phyloP scores from a whole-genome alignment of 768 basidiomycete species.

The Favolaschia claudopus region DNA sequence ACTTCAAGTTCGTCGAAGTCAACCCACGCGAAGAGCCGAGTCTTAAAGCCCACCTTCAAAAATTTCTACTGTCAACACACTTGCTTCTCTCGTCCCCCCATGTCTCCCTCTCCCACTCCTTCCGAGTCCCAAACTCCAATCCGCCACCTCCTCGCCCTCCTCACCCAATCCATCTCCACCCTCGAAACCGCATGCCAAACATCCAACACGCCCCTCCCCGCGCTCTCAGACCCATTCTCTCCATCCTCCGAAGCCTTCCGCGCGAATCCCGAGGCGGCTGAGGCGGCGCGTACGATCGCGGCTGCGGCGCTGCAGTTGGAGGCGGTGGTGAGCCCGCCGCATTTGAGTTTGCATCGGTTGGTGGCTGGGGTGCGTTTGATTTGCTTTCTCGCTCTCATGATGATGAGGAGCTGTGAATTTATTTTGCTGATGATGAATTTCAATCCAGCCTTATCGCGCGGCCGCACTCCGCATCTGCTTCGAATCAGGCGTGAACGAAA shows the following conservation, averaged over 20 bases:
- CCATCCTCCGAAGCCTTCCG: slow-evolving; percentile 38
- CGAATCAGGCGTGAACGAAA: slow-evolving; percentile 47
- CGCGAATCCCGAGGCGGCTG: slow-evolving; percentile 29
- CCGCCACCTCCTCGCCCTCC: slow-evolving; percentile 16
- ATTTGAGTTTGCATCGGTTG: slow-evolving; percentile 32
- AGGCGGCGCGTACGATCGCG: slow-evolving; percentile 38
- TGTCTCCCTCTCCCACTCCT: too few species aligned
- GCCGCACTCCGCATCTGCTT: slow-evolving; percentile 39
- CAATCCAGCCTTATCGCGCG: slow-evolving; percentile 35
- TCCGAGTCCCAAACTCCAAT: too few species aligned
- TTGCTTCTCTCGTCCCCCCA: too few species aligned
- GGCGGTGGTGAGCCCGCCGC: slow-evolving; percentile 36
- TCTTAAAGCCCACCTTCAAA: too few species aligned
- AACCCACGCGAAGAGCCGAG: too few species aligned
- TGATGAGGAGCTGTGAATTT: too few species aligned
- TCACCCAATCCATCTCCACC: slow-evolving; percentile 1
- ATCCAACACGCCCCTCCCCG: slow-evolving; percentile 4
- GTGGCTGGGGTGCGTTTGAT: slow-evolving; percentile 33
- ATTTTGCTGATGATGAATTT: not conserved
- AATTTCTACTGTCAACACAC: too few species aligned
- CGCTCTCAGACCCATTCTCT: slow-evolving; percentile 29
- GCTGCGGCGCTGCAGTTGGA: slow-evolving; percentile 42
- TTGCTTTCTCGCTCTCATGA: not conserved
- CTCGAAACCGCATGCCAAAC: slow-evolving; percentile 7
- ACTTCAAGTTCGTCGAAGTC: too few species aligned